These are phyloP conservation scores for Fusarium tuaranense DNA, from an alignment of 2,329 filamentous ascomycete species.

Conservation along the genomic window DNA sequence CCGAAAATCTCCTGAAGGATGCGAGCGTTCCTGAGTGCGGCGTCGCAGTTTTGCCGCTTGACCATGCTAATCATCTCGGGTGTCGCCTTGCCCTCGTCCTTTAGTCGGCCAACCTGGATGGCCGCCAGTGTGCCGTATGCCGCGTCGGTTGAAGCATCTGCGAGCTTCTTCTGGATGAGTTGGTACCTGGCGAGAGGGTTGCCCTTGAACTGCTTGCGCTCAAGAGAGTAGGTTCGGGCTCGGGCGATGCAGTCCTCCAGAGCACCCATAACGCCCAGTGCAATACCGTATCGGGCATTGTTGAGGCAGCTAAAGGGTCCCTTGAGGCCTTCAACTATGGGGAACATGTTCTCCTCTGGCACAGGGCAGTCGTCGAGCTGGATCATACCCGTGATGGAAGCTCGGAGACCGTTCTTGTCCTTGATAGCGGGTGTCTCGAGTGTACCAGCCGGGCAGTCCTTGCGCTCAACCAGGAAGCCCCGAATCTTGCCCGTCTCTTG, in stretches of 20 bases:
- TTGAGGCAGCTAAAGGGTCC: conserved; percentile 97
- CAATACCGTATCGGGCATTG: conserved; percentile 92
- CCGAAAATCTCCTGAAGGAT: conserved; percentile 94
- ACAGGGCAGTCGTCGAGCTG: conserved; percentile 93
- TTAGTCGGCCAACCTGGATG: conserved; percentile 90
- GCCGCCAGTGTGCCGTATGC: conserved; percentile 92
- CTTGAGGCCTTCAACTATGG: conserved; percentile 84
- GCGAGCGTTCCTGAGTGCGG: conserved; percentile 83
- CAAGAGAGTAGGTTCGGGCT: conserved; percentile 87
- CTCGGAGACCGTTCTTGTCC: conserved; percentile 93
- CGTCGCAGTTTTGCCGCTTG: conserved; percentile 97
- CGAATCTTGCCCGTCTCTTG: conserved; percentile 93
- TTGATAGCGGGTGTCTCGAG: conserved; percentile 93
- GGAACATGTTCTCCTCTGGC: conserved; percentile 92
- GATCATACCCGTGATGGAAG: conserved; percentile 98
- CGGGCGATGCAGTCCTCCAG: conserved; percentile 90
- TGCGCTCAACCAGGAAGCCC: conserved; percentile 90
- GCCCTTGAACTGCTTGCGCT: conserved; percentile 94
- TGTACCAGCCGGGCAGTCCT: conserved; percentile 86
- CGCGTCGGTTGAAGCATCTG: conserved; percentile 91
- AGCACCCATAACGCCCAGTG: conserved; percentile 92
- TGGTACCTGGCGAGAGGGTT: conserved; percentile 97
- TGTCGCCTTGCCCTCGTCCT: conserved; percentile 87
- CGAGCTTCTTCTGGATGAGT: conserved; percentile 96
- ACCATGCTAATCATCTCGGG: conserved; percentile 98